Evolutionary conservation across 2,329 filamentous ascomycete genomes (phyloP), one percentile per base, ranked within the genome.

Genomic region (Teratosphaeria nubilosa): DNA sequence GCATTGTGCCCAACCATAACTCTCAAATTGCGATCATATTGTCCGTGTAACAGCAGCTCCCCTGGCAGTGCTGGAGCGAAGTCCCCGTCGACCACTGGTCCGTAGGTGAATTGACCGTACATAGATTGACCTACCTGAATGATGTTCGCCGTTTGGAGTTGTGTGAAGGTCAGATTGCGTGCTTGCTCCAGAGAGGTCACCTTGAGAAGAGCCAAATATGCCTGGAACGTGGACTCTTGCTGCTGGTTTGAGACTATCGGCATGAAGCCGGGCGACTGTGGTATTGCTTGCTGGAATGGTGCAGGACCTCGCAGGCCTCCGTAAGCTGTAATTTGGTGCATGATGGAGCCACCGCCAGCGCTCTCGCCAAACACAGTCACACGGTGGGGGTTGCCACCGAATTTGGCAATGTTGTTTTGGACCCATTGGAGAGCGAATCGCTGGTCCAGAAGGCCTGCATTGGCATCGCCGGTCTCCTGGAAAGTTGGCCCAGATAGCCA

Each of bases 391-490:
- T 83, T 77, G 13, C 82, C 82, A 10, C 82, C 81, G 62, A 84
- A 85, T 50, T 65, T 64, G 16, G 11, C 75, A 68, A 62, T 77
- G 70, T 68, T 72, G 48, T 77, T 66, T 56, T 80, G 76, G 2
- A 84, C 75, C 82, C 82, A 86, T 63, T 83, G 72, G 7, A 86
- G 70, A 25, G 80, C 80, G 20, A 82, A 71, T 13, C 79, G 74
- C 65, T 84, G 82, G 59, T 84, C 81, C 56, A 77, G 72, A 0
- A 82, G 69, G 2, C 75, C 80, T 9, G 74, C 75, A 63, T 83
- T 83, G 2, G 77, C 70, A 3, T 72, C 73, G 3, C 77, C 78
- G 16, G 75, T 69, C 20, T 67, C 63, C 32, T 75, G 72, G 51
- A 78, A 71, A 25, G 69, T 77, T 22, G 75, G 73, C 50, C 75